Evolutionary conservation across 106 monocot genomes (phyloP).

Genomic region (Amphibolis antarctica): DNA sequence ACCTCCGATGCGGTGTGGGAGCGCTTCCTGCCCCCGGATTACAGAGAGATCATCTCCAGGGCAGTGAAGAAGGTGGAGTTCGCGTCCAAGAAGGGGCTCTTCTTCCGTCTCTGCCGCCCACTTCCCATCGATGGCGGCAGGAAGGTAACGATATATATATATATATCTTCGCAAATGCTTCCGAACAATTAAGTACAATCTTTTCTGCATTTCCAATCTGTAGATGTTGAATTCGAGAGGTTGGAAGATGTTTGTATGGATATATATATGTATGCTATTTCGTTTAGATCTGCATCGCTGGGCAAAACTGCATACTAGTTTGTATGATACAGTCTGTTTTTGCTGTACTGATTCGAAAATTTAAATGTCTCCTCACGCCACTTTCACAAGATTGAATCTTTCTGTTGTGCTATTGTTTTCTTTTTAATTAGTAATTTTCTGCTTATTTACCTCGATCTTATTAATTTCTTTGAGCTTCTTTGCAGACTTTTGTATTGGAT

Average conservation of each 20-base stretch:
- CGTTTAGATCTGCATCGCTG: too few species aligned
- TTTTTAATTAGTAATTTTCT: background rate
- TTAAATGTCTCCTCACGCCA: too few species aligned
- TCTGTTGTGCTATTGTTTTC: background rate
- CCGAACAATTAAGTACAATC: too few species aligned
- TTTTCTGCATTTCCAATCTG: too few species aligned
- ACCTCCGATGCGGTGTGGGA: slow-evolving; percentile 36
- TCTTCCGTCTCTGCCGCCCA: slow-evolving; percentile 30
- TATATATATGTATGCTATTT: too few species aligned
- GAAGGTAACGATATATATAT: slow-evolving; percentile 15
- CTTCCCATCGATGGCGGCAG: slow-evolving; percentile 37
- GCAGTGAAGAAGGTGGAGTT: slow-evolving; percentile 13
- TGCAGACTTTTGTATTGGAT: slow-evolving; percentile 55
- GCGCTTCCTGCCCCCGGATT: slow-evolving; percentile 35
- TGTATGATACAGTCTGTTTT: too few species aligned
- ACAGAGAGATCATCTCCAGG: slow-evolving; percentile 20
- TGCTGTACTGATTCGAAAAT: too few species aligned
- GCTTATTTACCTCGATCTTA: background rate
- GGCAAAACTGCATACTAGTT: too few species aligned
- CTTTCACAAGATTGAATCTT: too few species aligned
- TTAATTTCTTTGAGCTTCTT: background rate
- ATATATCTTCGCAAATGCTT: too few species aligned
- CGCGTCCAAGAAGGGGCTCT: slow-evolving; percentile 33
- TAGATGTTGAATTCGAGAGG: too few species aligned
- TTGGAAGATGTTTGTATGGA: too few species aligned